Conservation (phyloP, 108 stramenopile genomes). For the Nitzschia inconspicua region DNA sequence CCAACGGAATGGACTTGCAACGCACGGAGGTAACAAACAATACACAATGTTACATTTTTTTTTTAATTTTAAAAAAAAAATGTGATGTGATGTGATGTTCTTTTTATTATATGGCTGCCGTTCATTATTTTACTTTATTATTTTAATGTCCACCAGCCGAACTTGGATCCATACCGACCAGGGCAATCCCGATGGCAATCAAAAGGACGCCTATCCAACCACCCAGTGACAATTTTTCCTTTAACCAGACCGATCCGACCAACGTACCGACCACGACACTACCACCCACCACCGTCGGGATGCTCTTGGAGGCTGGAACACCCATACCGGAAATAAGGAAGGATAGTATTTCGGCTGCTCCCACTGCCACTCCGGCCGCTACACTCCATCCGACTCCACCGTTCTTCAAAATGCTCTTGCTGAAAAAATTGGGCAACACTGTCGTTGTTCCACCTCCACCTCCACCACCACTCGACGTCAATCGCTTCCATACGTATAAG, state of each 20-base stretch:
- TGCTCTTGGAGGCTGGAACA: constrained; percentile 50
- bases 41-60: no score
- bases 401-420: constrained; percentile 6
- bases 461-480: constrained; percentile 2
- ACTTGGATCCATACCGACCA: constrained; percentile 58
- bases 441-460: no score
- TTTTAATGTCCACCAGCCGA: no score
- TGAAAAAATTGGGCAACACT: constrained; percentile 5
- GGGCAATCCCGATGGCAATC: constrained; percentile 40
- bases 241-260: constrained; percentile 33
- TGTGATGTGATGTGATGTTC: no score
- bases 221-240: constrained; percentile 28
- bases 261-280: constrained; percentile 54
- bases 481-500: constrained; percentile 5
- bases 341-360: constrained; percentile 57
- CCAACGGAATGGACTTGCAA: constrained; percentile 19
- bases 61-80: no score
- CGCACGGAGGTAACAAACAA: constrained; percentile 13
- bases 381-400: constrained; percentile 34
- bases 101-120: no score
- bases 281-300: constrained; percentile 62
- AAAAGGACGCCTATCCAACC: constrained; percentile 58
- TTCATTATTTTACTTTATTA: no score
- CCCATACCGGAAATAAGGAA: constrained; percentile 58
- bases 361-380: constrained; percentile 38